These are phyloP conservation scores for Suhomyces terraborum DNA, from an alignment of 1,139 yeast genomes.

Conservation along the genomic window DNA sequence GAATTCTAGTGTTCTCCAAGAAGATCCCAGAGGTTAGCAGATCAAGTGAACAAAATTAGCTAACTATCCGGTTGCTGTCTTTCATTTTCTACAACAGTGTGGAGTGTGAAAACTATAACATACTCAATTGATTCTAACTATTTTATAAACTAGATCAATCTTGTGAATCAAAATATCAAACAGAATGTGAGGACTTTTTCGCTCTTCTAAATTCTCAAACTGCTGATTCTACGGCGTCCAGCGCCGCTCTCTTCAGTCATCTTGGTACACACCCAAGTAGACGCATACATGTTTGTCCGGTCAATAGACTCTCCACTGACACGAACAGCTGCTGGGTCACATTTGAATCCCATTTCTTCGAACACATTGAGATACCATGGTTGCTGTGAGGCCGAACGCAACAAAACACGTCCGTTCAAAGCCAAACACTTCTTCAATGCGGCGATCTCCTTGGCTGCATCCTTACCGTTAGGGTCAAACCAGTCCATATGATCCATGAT, in stretches of 20 bases:
- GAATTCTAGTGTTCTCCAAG: too few species aligned
- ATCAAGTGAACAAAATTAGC: too few species aligned
- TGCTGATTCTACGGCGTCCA: slow-evolving; percentile 41
- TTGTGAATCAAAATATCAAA: too few species aligned
- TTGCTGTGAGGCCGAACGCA: slow-evolving; percentile 69
- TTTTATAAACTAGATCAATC: too few species aligned
- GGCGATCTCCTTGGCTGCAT: slow-evolving; percentile 65
- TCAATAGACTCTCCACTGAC: slow-evolving; percentile 65
- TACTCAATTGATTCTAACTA: too few species aligned
- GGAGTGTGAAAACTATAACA: too few species aligned
- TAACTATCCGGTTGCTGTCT: too few species aligned
- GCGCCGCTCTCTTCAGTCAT: slow-evolving; percentile 22
- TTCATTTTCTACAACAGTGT: too few species aligned
- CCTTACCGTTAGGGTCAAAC: slow-evolving; percentile 69
- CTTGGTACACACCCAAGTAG: slow-evolving; percentile 82
- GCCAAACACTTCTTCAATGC: slow-evolving; percentile 66
- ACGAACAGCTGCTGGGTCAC: slow-evolving; percentile 71
- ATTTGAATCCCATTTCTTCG: slow-evolving; percentile 64
- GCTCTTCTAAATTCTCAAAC: slow-evolving; percentile 33
- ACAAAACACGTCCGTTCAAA: slow-evolving; percentile 70
- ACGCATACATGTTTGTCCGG: slow-evolving; percentile 84
- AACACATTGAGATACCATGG: slow-evolving; percentile 81
- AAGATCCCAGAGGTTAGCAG: too few species aligned
- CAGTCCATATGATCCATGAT: slow-evolving; percentile 95
- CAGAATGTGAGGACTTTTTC: not conserved